A percentile compares a stretch with the other conserved stretches of the same genome.
Conservation (phyloP, 306 rosid genomes). For the Mucuna pruriens region DNA sequence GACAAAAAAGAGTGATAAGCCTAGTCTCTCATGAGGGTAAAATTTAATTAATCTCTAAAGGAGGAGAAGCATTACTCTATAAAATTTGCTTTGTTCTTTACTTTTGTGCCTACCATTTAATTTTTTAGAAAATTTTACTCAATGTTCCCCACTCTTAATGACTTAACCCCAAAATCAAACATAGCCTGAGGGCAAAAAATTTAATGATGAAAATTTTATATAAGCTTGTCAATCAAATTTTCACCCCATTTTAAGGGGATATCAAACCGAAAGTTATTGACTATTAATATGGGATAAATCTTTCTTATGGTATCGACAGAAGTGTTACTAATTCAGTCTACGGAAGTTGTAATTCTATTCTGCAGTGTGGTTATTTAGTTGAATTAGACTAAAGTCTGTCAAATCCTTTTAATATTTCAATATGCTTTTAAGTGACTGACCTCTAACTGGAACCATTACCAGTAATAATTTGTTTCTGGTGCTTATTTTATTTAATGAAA, state of each 20-base stretch:
- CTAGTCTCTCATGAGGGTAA: neutral
- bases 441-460: neutral
- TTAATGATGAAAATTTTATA: neutral
- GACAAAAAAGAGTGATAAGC: neutral
- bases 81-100: neutral
- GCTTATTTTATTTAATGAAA: slow-evolving; percentile 17
- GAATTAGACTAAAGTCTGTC: neutral
- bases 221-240: neutral
- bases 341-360: neutral
- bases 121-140: neutral
- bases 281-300: neutral
- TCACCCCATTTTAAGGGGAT: neutral
- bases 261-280: neutral
- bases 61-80: neutral
- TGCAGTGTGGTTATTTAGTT: slow-evolving; percentile 7
- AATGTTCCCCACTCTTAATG: neutral
- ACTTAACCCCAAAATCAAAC: neutral
- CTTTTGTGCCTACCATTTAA: neutral
- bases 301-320: neutral
- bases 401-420: slow-evolving; percentile 11
- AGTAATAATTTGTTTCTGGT: slow-evolving; percentile 15
- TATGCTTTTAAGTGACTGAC: neutral
- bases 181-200: neutral
- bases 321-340: neutral
- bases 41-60: neutral